Percentiles rank a stretch among this genome's conserved stretches.
phyloP scores from a whole-genome alignment of 768 basidiomycete genomes.

The Pisolithus orientalis region DNA sequence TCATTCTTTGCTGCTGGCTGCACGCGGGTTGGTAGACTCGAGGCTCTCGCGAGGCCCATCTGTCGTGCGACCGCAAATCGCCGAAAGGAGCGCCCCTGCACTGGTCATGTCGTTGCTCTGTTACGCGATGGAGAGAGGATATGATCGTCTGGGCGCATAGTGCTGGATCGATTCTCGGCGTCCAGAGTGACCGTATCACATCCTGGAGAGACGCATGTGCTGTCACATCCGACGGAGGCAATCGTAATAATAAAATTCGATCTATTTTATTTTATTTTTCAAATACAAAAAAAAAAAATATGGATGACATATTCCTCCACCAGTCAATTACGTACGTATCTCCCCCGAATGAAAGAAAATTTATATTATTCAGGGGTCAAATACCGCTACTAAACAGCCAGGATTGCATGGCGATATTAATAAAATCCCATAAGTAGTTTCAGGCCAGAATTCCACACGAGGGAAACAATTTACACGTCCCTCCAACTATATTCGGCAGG shows the following conservation, averaged over 20 bases:
- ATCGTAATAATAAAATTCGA: not conserved
- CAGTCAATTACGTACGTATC: slow-evolving; percentile 48
- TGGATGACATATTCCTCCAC: slow-evolving; percentile 17
- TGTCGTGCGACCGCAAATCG: slow-evolving; percentile 23
- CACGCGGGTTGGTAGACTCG: not conserved
- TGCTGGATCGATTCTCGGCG: too few species aligned
- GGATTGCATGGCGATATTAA: slow-evolving; percentile 51
- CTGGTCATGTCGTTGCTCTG: too few species aligned
- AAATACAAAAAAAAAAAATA: slow-evolving; percentile 27
- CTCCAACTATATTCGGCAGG: slow-evolving; percentile 62
- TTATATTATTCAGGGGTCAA: slow-evolving; percentile 20
- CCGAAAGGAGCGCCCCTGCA: slow-evolving; percentile 7
- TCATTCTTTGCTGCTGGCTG: slow-evolving; percentile 2
- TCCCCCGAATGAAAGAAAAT: slow-evolving; percentile 27
- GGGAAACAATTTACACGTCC: slow-evolving; percentile 57
- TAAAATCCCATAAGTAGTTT: slow-evolving; percentile 39
- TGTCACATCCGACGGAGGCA: slow-evolving; percentile 14
- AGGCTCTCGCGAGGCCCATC: slow-evolving; percentile 14
- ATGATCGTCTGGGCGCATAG: too few species aligned
- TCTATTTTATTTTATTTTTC: slow-evolving; percentile 10
- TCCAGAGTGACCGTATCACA: not conserved
- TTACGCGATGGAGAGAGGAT: too few species aligned
- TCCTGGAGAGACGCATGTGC: slow-evolving; percentile 5
- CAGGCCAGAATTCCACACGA: slow-evolving; percentile 56
- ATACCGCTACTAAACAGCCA: slow-evolving; percentile 35